Conservation (phyloP, 768 basidiomycete genomes). For the Crepidotus variabilis region DNA sequence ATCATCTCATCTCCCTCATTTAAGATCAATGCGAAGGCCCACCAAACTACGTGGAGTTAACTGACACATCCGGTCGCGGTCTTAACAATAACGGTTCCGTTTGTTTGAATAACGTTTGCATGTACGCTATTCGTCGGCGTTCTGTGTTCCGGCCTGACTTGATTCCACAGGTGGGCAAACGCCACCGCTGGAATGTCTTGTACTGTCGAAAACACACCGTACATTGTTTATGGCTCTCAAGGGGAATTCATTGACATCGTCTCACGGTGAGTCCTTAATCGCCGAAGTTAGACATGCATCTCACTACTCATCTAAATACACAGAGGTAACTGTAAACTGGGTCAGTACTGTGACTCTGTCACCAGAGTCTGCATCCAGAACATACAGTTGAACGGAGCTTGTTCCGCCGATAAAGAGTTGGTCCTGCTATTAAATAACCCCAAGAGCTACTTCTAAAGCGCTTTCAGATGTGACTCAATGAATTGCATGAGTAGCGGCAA, state of each 20-base stretch:
- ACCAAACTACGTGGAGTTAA: conserved; percentile 57
- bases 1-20: conserved; percentile 1
- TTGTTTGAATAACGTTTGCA: conserved; percentile 81
- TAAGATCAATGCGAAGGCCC: conserved; percentile 77
- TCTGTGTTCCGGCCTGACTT: not conserved
- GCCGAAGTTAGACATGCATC: not conserved
- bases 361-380: conserved; percentile 52
- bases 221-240: conserved; percentile 60
- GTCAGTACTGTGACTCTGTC: conserved; percentile 72
- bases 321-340: conserved; percentile 71
- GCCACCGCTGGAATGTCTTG: conserved; percentile 62
- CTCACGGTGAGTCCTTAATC: conserved; percentile 53
- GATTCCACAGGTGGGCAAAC: conserved; percentile 66
- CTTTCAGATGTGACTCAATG: conserved; percentile 63
- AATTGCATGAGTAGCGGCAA: conserved; percentile 61
- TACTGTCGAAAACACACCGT: conserved; percentile 74
- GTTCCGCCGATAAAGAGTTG: conserved; percentile 51
- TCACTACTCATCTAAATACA: not conserved
- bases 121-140: conserved; percentile 42
- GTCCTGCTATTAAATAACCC: conserved; percentile 13
- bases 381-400: conserved; percentile 55
- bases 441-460: not conserved
- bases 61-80: conserved; percentile 61
- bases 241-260: conserved; percentile 74
- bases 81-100: conserved; percentile 80